These are phyloP conservation scores for Termitomyces sp. DNA, from an alignment of 768 basidiomycete genomes.

Conservation along the genomic window DNA sequence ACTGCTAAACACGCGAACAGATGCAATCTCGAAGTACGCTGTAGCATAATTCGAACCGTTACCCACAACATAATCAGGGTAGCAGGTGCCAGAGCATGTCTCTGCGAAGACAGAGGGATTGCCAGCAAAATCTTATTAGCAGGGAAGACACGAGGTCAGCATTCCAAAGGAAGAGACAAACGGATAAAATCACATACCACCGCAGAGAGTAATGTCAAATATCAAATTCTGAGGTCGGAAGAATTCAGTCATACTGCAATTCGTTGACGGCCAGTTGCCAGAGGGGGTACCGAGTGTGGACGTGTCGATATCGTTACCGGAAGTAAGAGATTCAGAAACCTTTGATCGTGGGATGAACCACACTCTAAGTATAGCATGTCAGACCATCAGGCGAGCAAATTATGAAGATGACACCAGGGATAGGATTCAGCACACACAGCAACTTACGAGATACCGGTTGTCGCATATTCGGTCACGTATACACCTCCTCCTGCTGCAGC, in stretches of 20 bases:
- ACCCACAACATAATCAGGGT: slow-evolving; percentile 65
- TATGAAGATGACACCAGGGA: neutral
- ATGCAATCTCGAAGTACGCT: slow-evolving; percentile 71
- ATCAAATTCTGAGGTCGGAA: slow-evolving; percentile 64
- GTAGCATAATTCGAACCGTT: slow-evolving; percentile 53
- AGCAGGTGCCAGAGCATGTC: slow-evolving; percentile 65
- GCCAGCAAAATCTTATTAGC: slow-evolving; percentile 42
- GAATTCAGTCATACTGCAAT: slow-evolving; percentile 47
- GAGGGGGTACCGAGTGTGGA: slow-evolving; percentile 59
- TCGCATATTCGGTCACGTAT: slow-evolving; percentile 69
- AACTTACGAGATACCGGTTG: slow-evolving; percentile 57
- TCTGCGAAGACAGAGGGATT: slow-evolving; percentile 43
- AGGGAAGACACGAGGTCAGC: neutral
- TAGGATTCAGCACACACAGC: neutral
- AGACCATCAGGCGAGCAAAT: neutral
- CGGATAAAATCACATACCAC: slow-evolving; percentile 28
- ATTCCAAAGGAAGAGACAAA: neutral
- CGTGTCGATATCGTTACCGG: slow-evolving; percentile 48
- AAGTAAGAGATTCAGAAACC: slow-evolving; percentile 43
- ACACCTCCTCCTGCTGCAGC: slow-evolving; percentile 65
- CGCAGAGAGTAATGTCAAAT: slow-evolving; percentile 71
- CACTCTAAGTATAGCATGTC: slow-evolving; percentile 27
- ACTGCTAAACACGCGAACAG: slow-evolving; percentile 44
- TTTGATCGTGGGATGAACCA: slow-evolving; percentile 59
- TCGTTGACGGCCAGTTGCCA: slow-evolving; percentile 58